Percentiles rank a stretch among this genome's conserved stretches.
Evolutionary conservation across 2,329 filamentous ascomycete genomes (phyloP).

Genomic region (Fusarium torreyae): DNA sequence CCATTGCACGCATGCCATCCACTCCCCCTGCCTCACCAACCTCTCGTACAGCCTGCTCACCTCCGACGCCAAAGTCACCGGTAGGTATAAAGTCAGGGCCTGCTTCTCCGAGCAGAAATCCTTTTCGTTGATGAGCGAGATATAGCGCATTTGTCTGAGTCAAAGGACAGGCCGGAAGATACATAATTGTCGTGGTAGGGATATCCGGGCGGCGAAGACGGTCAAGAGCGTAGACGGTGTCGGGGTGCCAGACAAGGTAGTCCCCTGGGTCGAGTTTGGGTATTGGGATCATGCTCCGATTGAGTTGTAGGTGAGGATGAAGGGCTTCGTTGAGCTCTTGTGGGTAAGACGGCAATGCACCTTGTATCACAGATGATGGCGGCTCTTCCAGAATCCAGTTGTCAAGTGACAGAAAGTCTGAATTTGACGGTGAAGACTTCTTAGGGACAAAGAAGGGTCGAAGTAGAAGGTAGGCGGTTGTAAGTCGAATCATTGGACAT

Average conservation of each 20-base stretch:
- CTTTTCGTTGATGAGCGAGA: constrained; percentile 59
- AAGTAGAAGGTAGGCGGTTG: constrained; percentile 82
- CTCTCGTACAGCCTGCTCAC: constrained; percentile 56
- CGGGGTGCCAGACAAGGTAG: constrained; percentile 82
- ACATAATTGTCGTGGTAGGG: constrained; percentile 53
- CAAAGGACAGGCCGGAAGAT: constrained; percentile 59
- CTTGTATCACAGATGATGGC: constrained; percentile 72
- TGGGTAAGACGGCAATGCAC: constrained; percentile 75
- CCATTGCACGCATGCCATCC: constrained; percentile 59
- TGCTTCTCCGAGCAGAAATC: constrained; percentile 60
- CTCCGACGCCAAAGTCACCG: constrained; percentile 46
- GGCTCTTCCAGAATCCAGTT: constrained; percentile 70
- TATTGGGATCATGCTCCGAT: constrained; percentile 77
- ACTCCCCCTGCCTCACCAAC: constrained; percentile 59
- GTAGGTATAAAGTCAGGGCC: constrained; percentile 56
- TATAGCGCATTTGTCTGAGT: constrained; percentile 62
- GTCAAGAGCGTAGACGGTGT: constrained; percentile 80
- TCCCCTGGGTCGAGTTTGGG: constrained; percentile 79
- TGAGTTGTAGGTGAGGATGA: constrained; percentile 78
- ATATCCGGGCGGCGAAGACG: constrained; percentile 50
- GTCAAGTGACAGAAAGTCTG: constrained; percentile 58
- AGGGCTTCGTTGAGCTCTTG: constrained; percentile 76
- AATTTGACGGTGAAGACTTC: constrained; percentile 57
- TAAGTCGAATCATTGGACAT: constrained; percentile 78
- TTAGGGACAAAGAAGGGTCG: constrained; percentile 77